phyloP scores from a whole-genome alignment of 75 land plant species.

The Chamaecyparis obtusa region DNA sequence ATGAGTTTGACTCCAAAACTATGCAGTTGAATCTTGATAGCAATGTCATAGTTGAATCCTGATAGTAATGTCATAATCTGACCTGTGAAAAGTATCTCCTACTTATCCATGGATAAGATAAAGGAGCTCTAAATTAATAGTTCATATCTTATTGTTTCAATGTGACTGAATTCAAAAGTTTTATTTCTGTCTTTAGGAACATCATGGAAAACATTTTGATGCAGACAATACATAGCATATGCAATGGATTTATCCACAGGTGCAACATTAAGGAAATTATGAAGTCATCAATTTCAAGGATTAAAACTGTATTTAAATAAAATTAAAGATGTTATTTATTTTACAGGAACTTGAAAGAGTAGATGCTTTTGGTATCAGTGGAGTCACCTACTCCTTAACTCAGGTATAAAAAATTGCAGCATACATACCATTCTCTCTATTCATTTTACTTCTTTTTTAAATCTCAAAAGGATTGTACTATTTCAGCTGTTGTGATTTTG shows the following conservation, averaged over 20 bases:
- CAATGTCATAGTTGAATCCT: no score
- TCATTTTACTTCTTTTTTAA: background rate
- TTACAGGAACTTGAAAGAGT: slow-evolving; percentile 89
- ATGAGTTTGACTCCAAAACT: no score
- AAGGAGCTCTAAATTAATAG: no score
- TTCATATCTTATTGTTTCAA: no score
- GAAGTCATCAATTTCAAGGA: slow-evolving; percentile 3
- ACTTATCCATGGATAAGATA: no score
- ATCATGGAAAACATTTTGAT: slow-evolving; percentile 83
- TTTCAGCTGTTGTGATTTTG: background rate
- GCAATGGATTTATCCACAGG: slow-evolving; percentile 95
- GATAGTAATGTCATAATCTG: no score
- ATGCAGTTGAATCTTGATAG: no score
- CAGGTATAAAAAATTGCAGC: slow-evolving; percentile 48
- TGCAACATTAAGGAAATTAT: slow-evolving; percentile 12
- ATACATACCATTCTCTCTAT: background rate
- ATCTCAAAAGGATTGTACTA: background rate
- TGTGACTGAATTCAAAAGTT: background rate
- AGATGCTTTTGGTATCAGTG: slow-evolving; percentile 90
- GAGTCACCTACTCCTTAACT: slow-evolving; percentile 93
- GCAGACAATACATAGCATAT: slow-evolving; percentile 94
- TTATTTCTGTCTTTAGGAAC: slow-evolving; percentile 47
- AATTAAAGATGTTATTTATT: background rate
- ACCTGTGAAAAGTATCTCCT: no score
- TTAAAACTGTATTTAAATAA: background rate